Evolutionary conservation across 2,329 filamentous ascomycete species (phyloP).

Genomic region (Botrytis squamosa): DNA sequence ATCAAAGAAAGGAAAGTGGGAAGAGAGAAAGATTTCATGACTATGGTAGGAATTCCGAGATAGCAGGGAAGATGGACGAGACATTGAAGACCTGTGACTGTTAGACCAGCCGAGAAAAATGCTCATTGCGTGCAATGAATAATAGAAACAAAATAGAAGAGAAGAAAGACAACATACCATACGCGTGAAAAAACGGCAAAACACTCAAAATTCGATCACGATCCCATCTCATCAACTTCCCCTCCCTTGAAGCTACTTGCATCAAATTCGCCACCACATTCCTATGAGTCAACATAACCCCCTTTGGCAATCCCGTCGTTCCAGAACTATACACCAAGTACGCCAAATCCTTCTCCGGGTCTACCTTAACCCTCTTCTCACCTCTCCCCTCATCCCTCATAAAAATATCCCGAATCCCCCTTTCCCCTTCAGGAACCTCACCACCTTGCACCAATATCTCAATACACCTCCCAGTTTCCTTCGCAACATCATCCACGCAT

Average conservation of each 20-base stretch:
- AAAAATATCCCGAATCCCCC: not conserved
- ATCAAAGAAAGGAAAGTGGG: slow-evolving; percentile 52
- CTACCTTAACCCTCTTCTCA: not conserved
- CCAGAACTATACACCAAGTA: slow-evolving; percentile 79
- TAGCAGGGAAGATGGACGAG: slow-evolving; percentile 49
- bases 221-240: slow-evolving; percentile 48
- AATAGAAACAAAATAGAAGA: not conserved
- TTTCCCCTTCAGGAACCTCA: not conserved
- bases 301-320: slow-evolving; percentile 82
- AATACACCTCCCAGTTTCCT: not conserved
- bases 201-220: slow-evolving; percentile 8
- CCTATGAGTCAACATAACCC: slow-evolving; percentile 58
- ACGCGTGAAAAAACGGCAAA: slow-evolving; percentile 8
- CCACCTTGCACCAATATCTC: not conserved
- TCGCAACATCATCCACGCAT: not conserved
- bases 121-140: not conserved
- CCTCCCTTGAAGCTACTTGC: slow-evolving; percentile 31
- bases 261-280: slow-evolving; percentile 29
- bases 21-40: slow-evolving; percentile 58
- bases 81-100: slow-evolving; percentile 44
- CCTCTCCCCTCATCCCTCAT: not conserved
- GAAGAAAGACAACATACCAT: not conserved
- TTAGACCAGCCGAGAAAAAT: not conserved
- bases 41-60: slow-evolving; percentile 50
- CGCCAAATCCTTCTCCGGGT: slow-evolving; percentile 25